These are phyloP conservation scores for Chamaenerion angustifolium DNA, from an alignment of 345 rosid genomes.

Conservation along the genomic window DNA sequence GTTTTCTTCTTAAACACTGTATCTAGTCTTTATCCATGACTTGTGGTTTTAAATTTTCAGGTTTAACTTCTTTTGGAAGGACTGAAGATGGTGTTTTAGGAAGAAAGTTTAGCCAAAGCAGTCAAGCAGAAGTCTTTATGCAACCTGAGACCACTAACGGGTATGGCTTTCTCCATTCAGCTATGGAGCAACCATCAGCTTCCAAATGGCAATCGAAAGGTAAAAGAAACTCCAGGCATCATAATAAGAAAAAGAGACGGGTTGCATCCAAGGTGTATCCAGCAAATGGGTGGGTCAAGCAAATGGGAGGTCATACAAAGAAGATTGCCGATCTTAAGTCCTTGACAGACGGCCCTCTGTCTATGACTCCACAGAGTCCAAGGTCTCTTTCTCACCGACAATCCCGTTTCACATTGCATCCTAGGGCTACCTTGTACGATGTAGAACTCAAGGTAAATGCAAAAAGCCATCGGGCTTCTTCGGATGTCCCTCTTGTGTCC, in stretches of 20 bases:
- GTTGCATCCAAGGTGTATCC: conserved; percentile 21
- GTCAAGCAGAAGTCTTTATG: conserved; percentile 24
- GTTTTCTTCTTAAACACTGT: background rate
- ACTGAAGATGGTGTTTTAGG: conserved; percentile 21
- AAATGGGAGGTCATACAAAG: conserved; percentile 9
- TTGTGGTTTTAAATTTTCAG: conserved; percentile 20
- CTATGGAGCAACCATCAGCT: conserved; percentile 36
- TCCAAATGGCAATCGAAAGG: conserved; percentile 89
- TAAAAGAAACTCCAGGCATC: conserved; percentile 82
- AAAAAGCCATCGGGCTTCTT: conserved; percentile 35
- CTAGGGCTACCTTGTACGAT: conserved; percentile 48
- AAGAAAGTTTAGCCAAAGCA: conserved; percentile 29
- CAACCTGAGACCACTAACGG: conserved; percentile 34
- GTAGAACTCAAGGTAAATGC: conserved; percentile 69
- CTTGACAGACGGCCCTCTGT: too few relatives aligned
- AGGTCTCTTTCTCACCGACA: conserved; percentile 33
- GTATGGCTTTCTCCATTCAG: conserved; percentile 23
- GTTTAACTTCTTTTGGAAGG: conserved; percentile 16
- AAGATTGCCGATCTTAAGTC: conserved; percentile 13
- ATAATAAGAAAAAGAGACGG: conserved; percentile 35
- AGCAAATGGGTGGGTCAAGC: conserved; percentile 13
- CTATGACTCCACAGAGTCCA: conserved; percentile 9
- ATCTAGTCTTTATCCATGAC: background rate
- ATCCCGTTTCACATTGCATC: conserved; percentile 33
- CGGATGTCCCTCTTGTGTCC: conserved; percentile 71